Conservation (phyloP, 768 basidiomycete species). For the Infundibulicybe gibba region DNA sequence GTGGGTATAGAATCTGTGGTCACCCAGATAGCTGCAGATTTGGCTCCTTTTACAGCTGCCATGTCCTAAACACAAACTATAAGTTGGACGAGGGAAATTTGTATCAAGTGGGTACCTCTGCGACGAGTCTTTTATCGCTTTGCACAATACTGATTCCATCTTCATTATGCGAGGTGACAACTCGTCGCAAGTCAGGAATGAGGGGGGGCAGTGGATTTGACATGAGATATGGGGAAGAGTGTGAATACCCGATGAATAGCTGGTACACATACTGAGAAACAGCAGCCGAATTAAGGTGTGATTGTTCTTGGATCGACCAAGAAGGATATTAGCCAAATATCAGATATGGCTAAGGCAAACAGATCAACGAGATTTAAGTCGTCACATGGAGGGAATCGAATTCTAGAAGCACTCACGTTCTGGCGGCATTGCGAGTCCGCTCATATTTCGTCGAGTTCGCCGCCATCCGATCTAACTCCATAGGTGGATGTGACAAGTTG, state of each 20-base stretch:
- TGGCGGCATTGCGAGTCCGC: too few species aligned
- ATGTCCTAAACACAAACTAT: slow-evolving; percentile 22
- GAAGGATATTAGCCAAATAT: too few species aligned
- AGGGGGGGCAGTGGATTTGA: slow-evolving; percentile 14
- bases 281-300: not conserved
- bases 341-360: too few species aligned
- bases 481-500: too few species aligned
- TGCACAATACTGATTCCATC: slow-evolving; percentile 38
- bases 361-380: too few species aligned
- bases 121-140: slow-evolving; percentile 25
- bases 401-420: too few species aligned
- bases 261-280: slow-evolving; percentile 3
- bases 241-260: slow-evolving; percentile 6
- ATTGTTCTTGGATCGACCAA: too few species aligned
- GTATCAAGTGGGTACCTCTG: slow-evolving; percentile 17
- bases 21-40: slow-evolving; percentile 42
- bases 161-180: slow-evolving; percentile 47
- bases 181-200: slow-evolving; percentile 39
- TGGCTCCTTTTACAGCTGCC: slow-evolving; percentile 28
- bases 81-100: not conserved
- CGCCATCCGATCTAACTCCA: too few species aligned
- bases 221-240: slow-evolving; percentile 17
- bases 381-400: too few species aligned
- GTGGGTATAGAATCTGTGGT: slow-evolving; percentile 46
- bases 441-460: too few species aligned